phyloP scores from a whole-genome alignment of 768 basidiomycete species.

The Hypsizygus marmoreus region DNA sequence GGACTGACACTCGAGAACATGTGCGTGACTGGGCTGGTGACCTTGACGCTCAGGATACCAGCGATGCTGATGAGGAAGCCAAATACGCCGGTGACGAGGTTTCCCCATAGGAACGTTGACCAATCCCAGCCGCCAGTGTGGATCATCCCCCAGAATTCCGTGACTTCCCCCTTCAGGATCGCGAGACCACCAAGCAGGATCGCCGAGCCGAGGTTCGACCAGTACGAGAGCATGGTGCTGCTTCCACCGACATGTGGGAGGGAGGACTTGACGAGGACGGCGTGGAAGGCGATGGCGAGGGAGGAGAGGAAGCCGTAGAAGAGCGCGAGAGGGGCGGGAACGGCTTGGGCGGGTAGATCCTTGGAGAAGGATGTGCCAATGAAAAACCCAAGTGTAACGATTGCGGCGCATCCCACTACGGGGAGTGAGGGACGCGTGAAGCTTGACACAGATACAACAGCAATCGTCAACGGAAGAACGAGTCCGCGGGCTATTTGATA shows the following conservation, averaged over 20 bases:
- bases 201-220: slow-evolving; percentile 70
- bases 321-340: slow-evolving; percentile 58
- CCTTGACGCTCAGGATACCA: slow-evolving; percentile 77
- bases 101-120: slow-evolving; percentile 31
- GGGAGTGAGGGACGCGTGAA: slow-evolving; percentile 57
- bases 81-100: slow-evolving; percentile 55
- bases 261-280: slow-evolving; percentile 78
- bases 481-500: slow-evolving; percentile 83
- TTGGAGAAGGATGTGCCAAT: slow-evolving; percentile 46
- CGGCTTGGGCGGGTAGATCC: slow-evolving; percentile 45
- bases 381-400: slow-evolving; percentile 80
- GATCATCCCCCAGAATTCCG: slow-evolving; percentile 51
- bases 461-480: slow-evolving; percentile 77
- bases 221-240: slow-evolving; percentile 75
- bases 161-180: slow-evolving; percentile 66
- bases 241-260: slow-evolving; percentile 69
- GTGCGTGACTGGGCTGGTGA: slow-evolving; percentile 83
- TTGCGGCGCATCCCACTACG: slow-evolving; percentile 63
- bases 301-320: slow-evolving; percentile 70
- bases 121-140: slow-evolving; percentile 23
- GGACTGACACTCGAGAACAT: slow-evolving; percentile 66
- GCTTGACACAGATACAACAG: slow-evolving; percentile 64
- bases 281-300: slow-evolving; percentile 73
- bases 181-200: slow-evolving; percentile 59
- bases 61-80: slow-evolving; percentile 84